Conservation (phyloP, 352 stramenopile species). For the Phytophthora kernoviae region DNA sequence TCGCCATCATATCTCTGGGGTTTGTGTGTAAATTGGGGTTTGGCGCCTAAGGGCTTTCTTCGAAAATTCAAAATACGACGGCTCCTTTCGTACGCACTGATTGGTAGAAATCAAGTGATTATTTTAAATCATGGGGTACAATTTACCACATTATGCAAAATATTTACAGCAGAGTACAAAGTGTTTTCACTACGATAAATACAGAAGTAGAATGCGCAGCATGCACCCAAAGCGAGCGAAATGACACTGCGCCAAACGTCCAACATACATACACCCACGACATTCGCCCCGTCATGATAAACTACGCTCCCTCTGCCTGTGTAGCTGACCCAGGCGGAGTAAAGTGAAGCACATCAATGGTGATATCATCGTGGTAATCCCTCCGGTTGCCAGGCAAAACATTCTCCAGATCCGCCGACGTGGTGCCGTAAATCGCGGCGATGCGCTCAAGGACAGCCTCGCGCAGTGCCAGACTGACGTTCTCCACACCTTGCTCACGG, state of each 20-base stretch:
- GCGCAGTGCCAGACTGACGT: slow-evolving; percentile 58
- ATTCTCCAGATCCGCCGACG: slow-evolving; percentile 47
- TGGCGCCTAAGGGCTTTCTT: slow-evolving; percentile 22
- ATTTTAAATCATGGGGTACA: background rate
- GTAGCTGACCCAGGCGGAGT: slow-evolving; percentile 28
- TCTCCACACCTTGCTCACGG: slow-evolving; percentile 52
- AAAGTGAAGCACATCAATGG: slow-evolving; percentile 74
- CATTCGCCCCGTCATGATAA: slow-evolving; percentile 1
- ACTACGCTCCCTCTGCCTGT: slow-evolving; percentile 19
- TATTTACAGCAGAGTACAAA: slow-evolving; percentile 5
- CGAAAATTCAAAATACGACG: slow-evolving; percentile 34
- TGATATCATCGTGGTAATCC: slow-evolving; percentile 79
- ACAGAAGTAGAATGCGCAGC: slow-evolving; percentile 5
- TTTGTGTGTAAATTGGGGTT: slow-evolving; percentile 10
- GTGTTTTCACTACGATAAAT: slow-evolving; percentile 26
- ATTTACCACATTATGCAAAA: no score
- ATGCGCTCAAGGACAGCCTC: slow-evolving; percentile 55
- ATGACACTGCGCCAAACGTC: slow-evolving; percentile 15
- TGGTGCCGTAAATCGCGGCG: slow-evolving; percentile 60
- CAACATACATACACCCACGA: slow-evolving; percentile 7
- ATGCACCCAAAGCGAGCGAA: background rate
- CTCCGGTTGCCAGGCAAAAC: slow-evolving; percentile 60
- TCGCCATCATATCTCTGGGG: slow-evolving; percentile 32
- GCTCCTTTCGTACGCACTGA: background rate
- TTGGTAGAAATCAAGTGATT: slow-evolving; percentile 8